Base-by-base conservation (phyloP, 2,329 filamentous ascomycete species). In the Sclerotiophoma versabilis region DNA sequence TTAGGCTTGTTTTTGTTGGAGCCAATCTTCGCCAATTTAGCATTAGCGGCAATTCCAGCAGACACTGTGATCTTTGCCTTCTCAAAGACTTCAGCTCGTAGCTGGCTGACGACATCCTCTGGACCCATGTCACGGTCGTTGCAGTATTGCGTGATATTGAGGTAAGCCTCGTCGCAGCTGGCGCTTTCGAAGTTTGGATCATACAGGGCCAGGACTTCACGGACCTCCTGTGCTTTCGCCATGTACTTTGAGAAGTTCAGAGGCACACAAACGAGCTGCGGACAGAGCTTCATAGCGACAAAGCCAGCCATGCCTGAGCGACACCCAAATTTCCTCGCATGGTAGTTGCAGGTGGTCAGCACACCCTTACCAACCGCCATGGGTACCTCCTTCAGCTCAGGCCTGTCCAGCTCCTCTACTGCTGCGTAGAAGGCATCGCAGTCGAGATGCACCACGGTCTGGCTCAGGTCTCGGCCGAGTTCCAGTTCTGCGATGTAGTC, bases 371-470 rank as follows among this genome's bases (percentile, higher is more conserved):
- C 95, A 0, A 99, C 95, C 0, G 93, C 92, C 77, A 99, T 97
- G 0, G 95, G 95, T 0, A 96, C 80, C 32, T 92, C 81, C 55
- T 89, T 90, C 38, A 99, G 82, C 70, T 96, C 93, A 0, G 93
- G 95, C 1, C 89, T 83, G 60, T 83, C 80, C 36, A 83, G 73
- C 68, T 83, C 91, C 73, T 98, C 95, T 0, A 98, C 95, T 0
- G 95, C 92, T 0, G 95, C 95, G 69, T 95, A 99, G 75, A 99
- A 99, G 14, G 95, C 95, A 79, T 99, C 95, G 75, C 95, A 98
- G 74, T 99, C 95, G 41, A 98, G 84, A 71, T 99, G 95, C 0
- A 98, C 89, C 20, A 98, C 85, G 52, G 86, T 81, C 72, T 98
- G 95, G 0, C 87, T 88, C 29, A 99, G 79, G 69, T 98, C 93